Evolutionary conservation across 176 grass and related monocot genomes (phyloP).

Genomic region (Aechmea fasciata): DNA sequence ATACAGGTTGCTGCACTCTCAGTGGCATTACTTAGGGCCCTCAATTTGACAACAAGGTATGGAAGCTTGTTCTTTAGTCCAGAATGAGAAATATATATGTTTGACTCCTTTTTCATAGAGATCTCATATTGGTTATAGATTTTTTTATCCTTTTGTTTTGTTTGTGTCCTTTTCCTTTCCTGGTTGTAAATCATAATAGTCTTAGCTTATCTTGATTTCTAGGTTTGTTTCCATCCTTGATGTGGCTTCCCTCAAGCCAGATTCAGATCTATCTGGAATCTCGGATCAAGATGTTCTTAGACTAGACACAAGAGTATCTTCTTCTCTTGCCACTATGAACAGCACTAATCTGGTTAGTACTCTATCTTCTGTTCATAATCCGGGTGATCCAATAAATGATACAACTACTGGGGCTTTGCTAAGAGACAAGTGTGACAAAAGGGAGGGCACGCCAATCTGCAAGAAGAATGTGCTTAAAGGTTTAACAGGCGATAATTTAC

Average conservation of each 20-base stretch:
- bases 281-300: slow-evolving; percentile 43
- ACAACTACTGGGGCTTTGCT: slow-evolving; percentile 11
- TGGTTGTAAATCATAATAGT: not conserved
- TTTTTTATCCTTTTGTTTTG: not conserved
- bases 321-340: slow-evolving; percentile 28
- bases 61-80: not conserved
- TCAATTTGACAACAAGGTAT: slow-evolving; percentile 86
- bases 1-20: slow-evolving; percentile 82
- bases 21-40: slow-evolving; percentile 83
- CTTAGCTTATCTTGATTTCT: slow-evolving; percentile 23
- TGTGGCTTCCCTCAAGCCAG: slow-evolving; percentile 62
- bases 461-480: slow-evolving; percentile 38
- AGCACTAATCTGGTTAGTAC: slow-evolving; percentile 18
- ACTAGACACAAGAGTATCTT: slow-evolving; percentile 53
- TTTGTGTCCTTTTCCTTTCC: not conserved
- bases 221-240: slow-evolving; percentile 85
- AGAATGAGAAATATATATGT: not conserved
- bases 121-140: not conserved
- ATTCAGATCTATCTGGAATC: slow-evolving; percentile 29
- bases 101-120: not conserved
- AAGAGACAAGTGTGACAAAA: slow-evolving; percentile 30
- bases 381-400: slow-evolving; percentile 31
- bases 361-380: slow-evolving; percentile 9
- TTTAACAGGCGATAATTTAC: slow-evolving; percentile 24
- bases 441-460: slow-evolving; percentile 23